Evolutionary conservation across 495 filamentous ascomycete species (phyloP), one percentile per base, ranked within the genome.

Genomic region (Annulohypoxylon bovei): DNA sequence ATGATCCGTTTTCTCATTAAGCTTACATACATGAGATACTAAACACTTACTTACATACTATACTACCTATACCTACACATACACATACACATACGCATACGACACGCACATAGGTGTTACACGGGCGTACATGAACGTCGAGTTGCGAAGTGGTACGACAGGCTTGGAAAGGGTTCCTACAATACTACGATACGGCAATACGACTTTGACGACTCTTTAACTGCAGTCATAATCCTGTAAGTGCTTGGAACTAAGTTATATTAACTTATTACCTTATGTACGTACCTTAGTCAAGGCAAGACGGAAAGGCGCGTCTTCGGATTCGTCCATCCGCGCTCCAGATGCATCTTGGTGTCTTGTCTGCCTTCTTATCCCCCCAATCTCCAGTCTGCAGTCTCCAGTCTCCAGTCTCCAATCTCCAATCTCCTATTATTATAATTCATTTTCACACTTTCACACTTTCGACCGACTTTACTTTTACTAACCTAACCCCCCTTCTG

Each of bases 281-380:
- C 55, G 65, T 72, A 72, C 70, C 60, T 72, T 47, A 67, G 59
- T 63, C 63, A 64, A 72, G 69, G 14, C n/a, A 32, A 14, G 33
- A 60, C 53, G 50, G 50, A 50, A 30, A 46, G 30, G 52, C 59
- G 46, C 42, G 30, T 60, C 12, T 20, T 65, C 54, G 70, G 70
- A 65, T 72, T 72, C 55, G 60, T 72, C 60, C 59, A 53, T 67
- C 53, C 37, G 28, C 4, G 39, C 50, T 50, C 37, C 46, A 50
- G 46, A 50, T 50, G 46, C 46, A 16, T 42, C 27, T 37, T 20
- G 53, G 50, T 39, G 14, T 39, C 53, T 56, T 18, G 30, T 56
- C 18, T 12, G 25, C 32, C 53, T 39, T 33, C 27, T 33, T 53
- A 53, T 53, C 49, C 47, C 47, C 27, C 25, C 14, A 11, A n/a